Conservation (phyloP, 768 basidiomycete species). For the Russula compacta region DNA sequence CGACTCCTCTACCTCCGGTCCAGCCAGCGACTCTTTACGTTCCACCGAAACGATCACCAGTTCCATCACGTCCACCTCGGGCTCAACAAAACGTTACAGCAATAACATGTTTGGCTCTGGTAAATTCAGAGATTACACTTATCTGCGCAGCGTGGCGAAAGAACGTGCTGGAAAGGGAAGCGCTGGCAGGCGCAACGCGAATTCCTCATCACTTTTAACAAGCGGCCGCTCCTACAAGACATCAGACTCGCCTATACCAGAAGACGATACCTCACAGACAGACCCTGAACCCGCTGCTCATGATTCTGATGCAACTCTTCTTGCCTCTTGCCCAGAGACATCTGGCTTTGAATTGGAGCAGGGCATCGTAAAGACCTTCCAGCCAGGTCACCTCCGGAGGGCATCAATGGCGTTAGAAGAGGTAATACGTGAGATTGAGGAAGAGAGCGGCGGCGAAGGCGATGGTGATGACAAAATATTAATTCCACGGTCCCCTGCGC, state of each 20-base stretch:
- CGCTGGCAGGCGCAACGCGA: conserved; percentile 29
- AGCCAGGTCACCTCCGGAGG: conserved; percentile 44
- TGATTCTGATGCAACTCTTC: conserved; percentile 8
- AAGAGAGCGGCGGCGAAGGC: conserved; percentile 38
- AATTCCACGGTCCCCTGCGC: conserved; percentile 49
- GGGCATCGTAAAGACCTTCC: conserved; percentile 41
- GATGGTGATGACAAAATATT: conserved; percentile 55
- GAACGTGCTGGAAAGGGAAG: conserved; percentile 29
- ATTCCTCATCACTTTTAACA: conserved; percentile 10
- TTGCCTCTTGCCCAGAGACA: conserved; percentile 22
- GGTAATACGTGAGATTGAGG: conserved; percentile 70
- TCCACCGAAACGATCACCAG: conserved; percentile 30
- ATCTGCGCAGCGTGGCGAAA: conserved; percentile 48
- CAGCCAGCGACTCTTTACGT: conserved; percentile 16
- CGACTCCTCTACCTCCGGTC: conserved; percentile 12
- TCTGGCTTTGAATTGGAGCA: conserved; percentile 29
- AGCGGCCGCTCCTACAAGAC: conserved; percentile 4
- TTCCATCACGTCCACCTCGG: conserved; percentile 30
- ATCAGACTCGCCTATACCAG: conserved; percentile 12
- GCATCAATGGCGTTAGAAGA: conserved; percentile 69
- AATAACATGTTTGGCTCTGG: conserved; percentile 82
- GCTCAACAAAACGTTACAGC: conserved; percentile 62
- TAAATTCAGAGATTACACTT: conserved; percentile 65
- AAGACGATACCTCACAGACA: conserved; percentile 2
- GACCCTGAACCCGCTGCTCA: conserved; percentile 7